A percentile compares a stretch with the other conserved stretches of the same genome.
Conservation (phyloP, 306 rosid genomes). For the Pyrus communis region DNA sequence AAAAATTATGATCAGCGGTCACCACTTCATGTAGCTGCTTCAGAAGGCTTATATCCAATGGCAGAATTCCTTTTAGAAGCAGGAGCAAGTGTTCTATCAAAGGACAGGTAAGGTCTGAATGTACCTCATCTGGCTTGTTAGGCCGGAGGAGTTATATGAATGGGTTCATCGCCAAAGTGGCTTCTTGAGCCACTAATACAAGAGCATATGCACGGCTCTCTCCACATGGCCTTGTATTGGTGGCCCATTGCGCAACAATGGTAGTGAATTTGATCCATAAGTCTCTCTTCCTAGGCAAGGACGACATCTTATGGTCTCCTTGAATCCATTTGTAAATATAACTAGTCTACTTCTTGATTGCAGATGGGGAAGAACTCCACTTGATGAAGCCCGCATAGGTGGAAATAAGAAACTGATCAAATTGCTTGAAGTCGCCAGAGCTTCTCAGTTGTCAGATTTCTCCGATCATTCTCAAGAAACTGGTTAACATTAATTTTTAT, state of each 20-base stretch:
- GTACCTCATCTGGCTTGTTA: background rate
- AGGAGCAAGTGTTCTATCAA: conserved; percentile 56
- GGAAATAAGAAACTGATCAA: conserved; percentile 46
- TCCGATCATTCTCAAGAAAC: conserved; percentile 19
- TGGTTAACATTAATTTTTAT: background rate
- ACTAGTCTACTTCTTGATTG: conserved; percentile 10
- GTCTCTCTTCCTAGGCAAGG: background rate
- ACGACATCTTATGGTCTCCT: background rate
- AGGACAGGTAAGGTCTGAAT: conserved; percentile 45
- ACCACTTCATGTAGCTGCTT: conserved; percentile 57
- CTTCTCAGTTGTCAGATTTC: conserved; percentile 32
- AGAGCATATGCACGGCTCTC: too few species aligned
- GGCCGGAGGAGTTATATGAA: too few species aligned
- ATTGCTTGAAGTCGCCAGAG: conserved; percentile 46
- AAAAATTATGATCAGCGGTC: conserved; percentile 55
- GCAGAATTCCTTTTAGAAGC: conserved; percentile 46
- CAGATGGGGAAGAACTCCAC: conserved; percentile 72
- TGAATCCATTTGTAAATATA: background rate
- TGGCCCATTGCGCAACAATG: too few species aligned
- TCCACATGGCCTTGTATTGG: too few species aligned
- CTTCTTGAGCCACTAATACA: too few species aligned
- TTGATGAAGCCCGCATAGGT: conserved; percentile 46
- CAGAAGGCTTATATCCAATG: conserved; percentile 44
- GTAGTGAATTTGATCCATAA: too few species aligned
- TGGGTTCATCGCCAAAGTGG: too few species aligned